Base-by-base conservation (phyloP, 2,329 filamentous ascomycete genomes). In the Diplodia scrobiculata region DNA sequence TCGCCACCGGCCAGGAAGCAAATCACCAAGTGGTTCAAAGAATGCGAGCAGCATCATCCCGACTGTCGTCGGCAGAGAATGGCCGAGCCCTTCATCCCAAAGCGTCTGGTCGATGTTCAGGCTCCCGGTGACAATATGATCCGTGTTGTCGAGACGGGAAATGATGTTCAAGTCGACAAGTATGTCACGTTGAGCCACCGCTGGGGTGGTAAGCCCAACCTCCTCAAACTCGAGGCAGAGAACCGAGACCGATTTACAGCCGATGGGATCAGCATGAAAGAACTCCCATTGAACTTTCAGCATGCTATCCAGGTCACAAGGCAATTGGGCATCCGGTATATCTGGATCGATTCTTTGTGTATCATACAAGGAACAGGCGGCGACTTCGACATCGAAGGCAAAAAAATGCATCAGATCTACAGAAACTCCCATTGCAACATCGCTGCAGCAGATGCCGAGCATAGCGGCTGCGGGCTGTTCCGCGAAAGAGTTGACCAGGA, bases 341-440 rank as follows among this genome's bases (percentile, higher is more conserved):
- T 70, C 53, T 70, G 68, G 68, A 70, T 70, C 27, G 68, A 70
- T 34, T 66, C 68, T 6, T 19, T 25, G 25, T 25, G 25, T 25
- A 25, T 25, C 25, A 25, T 69, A 27, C 68, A 70, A 51, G 64
- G 60, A 21, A 0, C 25, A 19, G 7, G 32, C 32, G 55, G 69
- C 5, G 72, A 74, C 65, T 75, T 71, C 64, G 36, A 47, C 0
- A 21, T 27, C 2, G 72, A 75, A 54, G 72, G 63, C 9, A 25
- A 34, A 4, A 48, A 60, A 2, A 76, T 76, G 74, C 71, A 74
- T 59, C 19, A 68, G 32, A 71, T 76, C 6, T 76, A 76, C 67
- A 65, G 73, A 0, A 71, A 73, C 36, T 68, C 65, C 14, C 73
- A 72, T 21, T 73, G 72, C 48, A 76, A 75, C 48, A 71, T 76